phyloP scores from a whole-genome alignment of 2,329 filamentous ascomycete species.

The Exophiala aquamarina region DNA sequence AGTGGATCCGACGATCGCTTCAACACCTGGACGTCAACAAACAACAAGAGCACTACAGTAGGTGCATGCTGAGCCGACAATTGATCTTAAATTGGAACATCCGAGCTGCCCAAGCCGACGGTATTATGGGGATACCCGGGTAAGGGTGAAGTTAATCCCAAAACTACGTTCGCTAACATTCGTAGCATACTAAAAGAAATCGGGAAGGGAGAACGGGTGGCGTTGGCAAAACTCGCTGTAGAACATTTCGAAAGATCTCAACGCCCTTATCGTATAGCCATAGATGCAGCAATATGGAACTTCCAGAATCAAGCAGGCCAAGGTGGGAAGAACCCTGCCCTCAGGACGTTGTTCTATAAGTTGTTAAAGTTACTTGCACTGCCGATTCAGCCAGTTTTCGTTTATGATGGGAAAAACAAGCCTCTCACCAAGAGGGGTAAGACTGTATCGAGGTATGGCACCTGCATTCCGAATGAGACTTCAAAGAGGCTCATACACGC shows the following conservation, averaged over 20 bases:
- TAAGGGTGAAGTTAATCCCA: constrained; percentile 30
- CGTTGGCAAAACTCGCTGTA: constrained; percentile 78
- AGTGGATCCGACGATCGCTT: no score
- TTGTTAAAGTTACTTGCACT: constrained; percentile 73
- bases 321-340: constrained; percentile 84
- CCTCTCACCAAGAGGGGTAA: constrained; percentile 88
- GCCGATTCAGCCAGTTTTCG: constrained; percentile 83
- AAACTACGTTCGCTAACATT: constrained; percentile 15
- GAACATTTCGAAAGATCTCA: constrained; percentile 70
- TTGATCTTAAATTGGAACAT: no score
- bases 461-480: constrained; percentile 66
- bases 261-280: constrained; percentile 78
- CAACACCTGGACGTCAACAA: no score
- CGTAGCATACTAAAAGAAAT: constrained; percentile 86
- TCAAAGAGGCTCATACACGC: constrained; percentile 81
- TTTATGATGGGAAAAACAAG: constrained; percentile 85
- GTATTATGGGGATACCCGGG: constrained; percentile 46
- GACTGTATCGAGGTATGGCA: constrained; percentile 56
- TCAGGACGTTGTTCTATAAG: constrained; percentile 90
- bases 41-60: not conserved
- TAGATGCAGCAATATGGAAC: constrained; percentile 96
- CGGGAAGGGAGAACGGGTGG: constrained; percentile 73
- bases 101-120: not conserved
- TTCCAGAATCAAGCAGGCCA: constrained; percentile 86
- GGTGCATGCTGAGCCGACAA: no score